Base-by-base conservation (phyloP, 306 rosid genomes). In the Ormosia emarginata region DNA sequence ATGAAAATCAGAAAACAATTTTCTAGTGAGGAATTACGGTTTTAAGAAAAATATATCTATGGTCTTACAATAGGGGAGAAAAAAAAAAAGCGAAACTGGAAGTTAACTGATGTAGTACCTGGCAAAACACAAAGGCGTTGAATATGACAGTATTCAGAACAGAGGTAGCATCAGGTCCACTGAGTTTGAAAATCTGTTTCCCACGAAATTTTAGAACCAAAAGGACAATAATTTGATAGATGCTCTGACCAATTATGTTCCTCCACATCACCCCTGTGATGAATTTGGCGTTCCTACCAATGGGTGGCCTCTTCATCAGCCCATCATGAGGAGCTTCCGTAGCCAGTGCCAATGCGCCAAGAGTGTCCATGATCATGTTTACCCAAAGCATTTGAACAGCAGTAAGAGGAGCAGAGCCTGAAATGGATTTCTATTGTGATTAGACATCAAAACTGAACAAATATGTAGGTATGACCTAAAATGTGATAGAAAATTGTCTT, bases 341-440 rank as follows among this genome's bases (percentile, higher is more conserved):
- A 9, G 98, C 98, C 84, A 93, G 80, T 5, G 98, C 98, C 77
- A 95, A 86, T 62, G 98, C 98, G 0, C 98, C 98, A 13, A 93
- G 88, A 37, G 98, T 95, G 89, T 93, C 98, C 98, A 95, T 95
- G 64, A 95, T 95, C 92, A 95, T 83, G 90, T 95, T 95, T 62
- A 95, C 97, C 98, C 98, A 95, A 34, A 95, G 97, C 98, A 95
- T 93, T 85, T 95, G 99, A 66, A 93, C 98, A 67, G 99, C 97
- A 5, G 97, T 91, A 5, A 95, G 90, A 63, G 99, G 99, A 64
- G 99, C 90, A 34, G 93, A 62, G 0, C 98, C 99, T 95, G 91
- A 57, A 75, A 30, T 77, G 70, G 43, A 55, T 69, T 82, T 37
- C 46, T 9, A 17, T 10, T 18, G 67, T 67, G 41, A 40, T 74